Evolutionary conservation across 345 rosid species (phyloP).

Genomic region (Diplotaxis tenuifolia): DNA sequence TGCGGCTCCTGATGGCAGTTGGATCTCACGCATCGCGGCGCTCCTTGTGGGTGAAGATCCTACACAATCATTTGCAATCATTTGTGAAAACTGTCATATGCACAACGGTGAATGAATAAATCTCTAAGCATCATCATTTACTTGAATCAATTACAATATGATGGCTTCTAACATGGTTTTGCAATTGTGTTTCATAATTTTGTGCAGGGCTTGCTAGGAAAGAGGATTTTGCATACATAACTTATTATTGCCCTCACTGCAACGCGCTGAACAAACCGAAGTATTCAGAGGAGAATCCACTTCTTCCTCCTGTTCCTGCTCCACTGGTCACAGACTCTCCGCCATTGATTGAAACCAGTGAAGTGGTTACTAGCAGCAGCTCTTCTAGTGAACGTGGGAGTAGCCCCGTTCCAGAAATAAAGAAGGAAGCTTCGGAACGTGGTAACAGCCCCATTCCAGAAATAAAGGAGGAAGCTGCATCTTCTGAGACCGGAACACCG

Average conservation of each 20-base stretch:
- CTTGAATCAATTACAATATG: neutral
- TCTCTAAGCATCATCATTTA: neutral
- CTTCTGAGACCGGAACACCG: conserved; percentile 16
- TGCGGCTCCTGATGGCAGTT: conserved; percentile 58
- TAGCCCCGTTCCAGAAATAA: conserved; percentile 29
- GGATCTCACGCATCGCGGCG: conserved; percentile 92
- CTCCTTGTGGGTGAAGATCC: conserved; percentile 98
- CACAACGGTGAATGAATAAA: conserved; percentile 76
- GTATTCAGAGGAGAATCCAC: conserved; percentile 40
- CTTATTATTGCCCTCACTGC: conserved; percentile 93
- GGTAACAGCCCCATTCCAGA: conserved; percentile 29
- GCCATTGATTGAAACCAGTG: conserved; percentile 34
- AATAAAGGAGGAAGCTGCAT: conserved; percentile 12
- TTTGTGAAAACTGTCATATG: conserved; percentile 91
- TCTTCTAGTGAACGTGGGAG: conserved; percentile 27
- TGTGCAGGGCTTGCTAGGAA: conserved; percentile 73
- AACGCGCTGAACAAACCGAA: conserved; percentile 71
- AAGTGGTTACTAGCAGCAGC: conserved; percentile 36
- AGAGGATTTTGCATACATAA: conserved; percentile 77
- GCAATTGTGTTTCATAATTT: conserved; percentile 3
- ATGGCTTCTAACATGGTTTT: neutral
- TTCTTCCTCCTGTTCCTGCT: conserved; percentile 34
- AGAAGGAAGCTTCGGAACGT: no score
- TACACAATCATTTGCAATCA: conserved; percentile 83
- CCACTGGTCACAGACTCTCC: conserved; percentile 36